Evolutionary conservation across 441 rosid species (phyloP).

Genomic region (Pelargonium australe): DNA sequence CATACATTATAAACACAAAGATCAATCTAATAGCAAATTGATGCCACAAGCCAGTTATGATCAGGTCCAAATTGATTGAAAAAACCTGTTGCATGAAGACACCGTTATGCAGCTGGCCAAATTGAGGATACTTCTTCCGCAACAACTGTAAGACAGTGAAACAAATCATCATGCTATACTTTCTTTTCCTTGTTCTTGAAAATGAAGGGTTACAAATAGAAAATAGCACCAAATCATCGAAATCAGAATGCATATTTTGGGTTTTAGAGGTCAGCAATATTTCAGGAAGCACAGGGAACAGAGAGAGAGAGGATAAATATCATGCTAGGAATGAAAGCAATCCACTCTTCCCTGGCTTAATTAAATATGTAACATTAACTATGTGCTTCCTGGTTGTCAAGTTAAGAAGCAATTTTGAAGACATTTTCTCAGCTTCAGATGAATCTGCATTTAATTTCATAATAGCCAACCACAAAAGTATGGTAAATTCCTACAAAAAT

Average conservation of each 20-base stretch:
- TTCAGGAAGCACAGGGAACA: not conserved
- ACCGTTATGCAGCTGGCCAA: slow-evolving; percentile 88
- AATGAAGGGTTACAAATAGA: not conserved
- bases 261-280: not conserved
- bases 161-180: slow-evolving; percentile 1
- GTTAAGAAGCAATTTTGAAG: not conserved
- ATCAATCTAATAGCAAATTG: slow-evolving; percentile 17
- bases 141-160: slow-evolving; percentile 43
- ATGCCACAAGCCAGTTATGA: slow-evolving; percentile 5
- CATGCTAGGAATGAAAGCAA: not conserved
- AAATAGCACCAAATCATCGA: slow-evolving; percentile 1
- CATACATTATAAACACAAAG: slow-evolving; percentile 12
- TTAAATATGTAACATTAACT: not conserved
- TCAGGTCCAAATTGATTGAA: slow-evolving; percentile 8
- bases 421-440: not conserved
- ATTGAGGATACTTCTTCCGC: slow-evolving; percentile 90
- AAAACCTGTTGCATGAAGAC: slow-evolving; percentile 95
- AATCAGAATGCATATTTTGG: not conserved
- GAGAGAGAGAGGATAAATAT: too few species aligned
- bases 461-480: not conserved
- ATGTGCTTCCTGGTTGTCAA: not conserved
- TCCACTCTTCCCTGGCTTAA: not conserved
- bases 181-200: not conserved
- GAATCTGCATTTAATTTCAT: not conserved
- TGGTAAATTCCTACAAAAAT: not conserved